phyloP scores from a whole-genome alignment of 192 early-diverging fungal genomes.

The Funneliformis geosporum region DNA sequence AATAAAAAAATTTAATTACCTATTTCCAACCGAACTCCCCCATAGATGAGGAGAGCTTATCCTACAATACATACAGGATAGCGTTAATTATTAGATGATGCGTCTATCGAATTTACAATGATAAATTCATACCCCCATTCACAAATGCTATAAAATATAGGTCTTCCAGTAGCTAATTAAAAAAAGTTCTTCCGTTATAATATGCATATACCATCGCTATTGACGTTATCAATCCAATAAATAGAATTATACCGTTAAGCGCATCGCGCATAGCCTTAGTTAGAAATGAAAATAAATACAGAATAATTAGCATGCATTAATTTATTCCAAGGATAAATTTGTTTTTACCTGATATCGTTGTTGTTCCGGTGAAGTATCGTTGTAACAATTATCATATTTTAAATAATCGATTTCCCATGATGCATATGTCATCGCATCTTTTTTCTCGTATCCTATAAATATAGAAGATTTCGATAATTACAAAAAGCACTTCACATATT shows the following conservation, averaged over 20 bases:
- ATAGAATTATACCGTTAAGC: conserved; percentile 32
- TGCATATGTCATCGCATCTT: conserved; percentile 54
- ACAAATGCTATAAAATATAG: conserved; percentile 50
- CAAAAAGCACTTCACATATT: neutral
- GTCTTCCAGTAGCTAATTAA: conserved; percentile 40
- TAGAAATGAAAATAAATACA: neutral
- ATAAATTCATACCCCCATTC: conserved; percentile 49
- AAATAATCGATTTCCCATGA: conserved; percentile 62
- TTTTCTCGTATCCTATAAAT: conserved; percentile 44
- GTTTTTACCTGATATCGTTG: conserved; percentile 39
- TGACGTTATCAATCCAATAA: neutral
- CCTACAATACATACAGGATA: conserved; percentile 5
- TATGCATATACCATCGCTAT: neutral
- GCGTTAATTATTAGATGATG: neutral
- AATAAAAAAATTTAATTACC: neutral
- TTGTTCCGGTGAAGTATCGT: conserved; percentile 38
- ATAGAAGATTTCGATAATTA: neutral
- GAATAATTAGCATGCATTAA: neutral
- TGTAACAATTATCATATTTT: conserved; percentile 63
- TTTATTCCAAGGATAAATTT: conserved; percentile 8
- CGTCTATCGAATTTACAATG: conserved; percentile 38
- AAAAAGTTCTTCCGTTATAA: neutral
- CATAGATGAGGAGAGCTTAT: neutral
- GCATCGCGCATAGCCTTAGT: conserved; percentile 39
- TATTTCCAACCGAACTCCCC: conserved; percentile 41